Conservation (phyloP, 2,329 filamentous ascomycete species). For the Massarina eburnea region DNA sequence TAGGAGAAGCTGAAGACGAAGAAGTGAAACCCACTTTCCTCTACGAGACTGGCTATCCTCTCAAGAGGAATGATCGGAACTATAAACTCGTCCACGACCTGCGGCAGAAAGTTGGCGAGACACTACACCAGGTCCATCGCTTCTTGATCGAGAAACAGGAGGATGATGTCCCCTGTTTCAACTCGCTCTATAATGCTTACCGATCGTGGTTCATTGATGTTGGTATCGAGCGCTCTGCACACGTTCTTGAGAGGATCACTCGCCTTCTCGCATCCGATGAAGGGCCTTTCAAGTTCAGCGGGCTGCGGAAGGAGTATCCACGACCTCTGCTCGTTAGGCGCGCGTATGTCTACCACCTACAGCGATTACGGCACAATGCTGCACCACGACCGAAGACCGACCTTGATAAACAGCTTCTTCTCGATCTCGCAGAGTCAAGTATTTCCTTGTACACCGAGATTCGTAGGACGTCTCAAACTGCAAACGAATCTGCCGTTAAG, state of each 20-base stretch:
- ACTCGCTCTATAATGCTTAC: constrained; percentile 87
- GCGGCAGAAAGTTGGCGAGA: constrained; percentile 75
- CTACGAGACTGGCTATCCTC: constrained; percentile 84
- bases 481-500: constrained; percentile 91
- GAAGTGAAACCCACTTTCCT: constrained; percentile 83
- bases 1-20: constrained; percentile 74
- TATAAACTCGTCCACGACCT: constrained; percentile 80
- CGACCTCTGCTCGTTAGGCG: constrained; percentile 88
- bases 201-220: constrained; percentile 97
- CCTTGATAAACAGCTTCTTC: constrained; percentile 80
- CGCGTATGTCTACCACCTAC: constrained; percentile 91
- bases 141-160: constrained; percentile 85
- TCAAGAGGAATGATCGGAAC: constrained; percentile 59
- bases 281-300: constrained; percentile 91
- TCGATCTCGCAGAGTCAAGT: constrained; percentile 87
- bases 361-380: constrained; percentile 92
- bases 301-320: constrained; percentile 88
- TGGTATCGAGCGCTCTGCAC: constrained; percentile 91
- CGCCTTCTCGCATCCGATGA: constrained; percentile 85
- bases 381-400: constrained; percentile 84
- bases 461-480: constrained; percentile 87
- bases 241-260: constrained; percentile 84
- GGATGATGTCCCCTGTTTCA: constrained; percentile 95
- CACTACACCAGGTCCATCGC: constrained; percentile 79
- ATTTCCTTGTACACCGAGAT: constrained; percentile 94